Percentiles rank a stretch among this genome's conserved stretches.
phyloP scores from a whole-genome alignment of 768 basidiomycete species.

The Lentinula guzmanii region DNA sequence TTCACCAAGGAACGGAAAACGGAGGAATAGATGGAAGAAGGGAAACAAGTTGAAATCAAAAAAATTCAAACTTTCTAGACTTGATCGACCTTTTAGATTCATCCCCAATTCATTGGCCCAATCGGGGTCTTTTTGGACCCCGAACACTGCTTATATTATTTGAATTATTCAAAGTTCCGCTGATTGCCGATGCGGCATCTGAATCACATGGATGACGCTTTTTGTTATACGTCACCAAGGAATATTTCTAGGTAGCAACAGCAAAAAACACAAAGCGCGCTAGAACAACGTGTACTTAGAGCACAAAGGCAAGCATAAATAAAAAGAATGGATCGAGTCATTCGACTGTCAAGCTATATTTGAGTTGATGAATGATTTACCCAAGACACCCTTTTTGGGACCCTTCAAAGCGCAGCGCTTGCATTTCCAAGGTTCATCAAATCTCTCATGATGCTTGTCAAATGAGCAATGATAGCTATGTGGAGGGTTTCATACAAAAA shows the following conservation, averaged over 20 bases:
- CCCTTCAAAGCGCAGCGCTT: too few species aligned
- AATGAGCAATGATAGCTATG: too few species aligned
- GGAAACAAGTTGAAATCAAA: slow-evolving; percentile 12
- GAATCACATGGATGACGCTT: slow-evolving; percentile 2
- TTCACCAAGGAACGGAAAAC: slow-evolving; percentile 13
- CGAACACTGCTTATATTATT: slow-evolving; percentile 4
- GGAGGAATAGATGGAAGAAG: slow-evolving; percentile 21
- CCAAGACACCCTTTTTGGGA: too few species aligned
- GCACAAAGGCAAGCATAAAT: slow-evolving; percentile 9
- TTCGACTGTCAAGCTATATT: too few species aligned
- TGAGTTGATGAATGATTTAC: too few species aligned
- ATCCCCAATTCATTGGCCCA: slow-evolving; percentile 4
- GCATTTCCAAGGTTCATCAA: too few species aligned
- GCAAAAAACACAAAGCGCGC: too few species aligned
- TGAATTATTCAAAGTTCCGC: background rate
- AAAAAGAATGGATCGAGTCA: too few species aligned
- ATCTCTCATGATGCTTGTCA: too few species aligned
- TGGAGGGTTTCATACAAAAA: too few species aligned
- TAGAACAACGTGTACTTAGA: background rate
- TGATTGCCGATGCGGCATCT: slow-evolving; percentile 4
- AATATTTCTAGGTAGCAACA: background rate
- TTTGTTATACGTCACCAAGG: slow-evolving; percentile 7
- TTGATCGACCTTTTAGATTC: slow-evolving; percentile 2
- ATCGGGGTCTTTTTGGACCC: slow-evolving; percentile 7
- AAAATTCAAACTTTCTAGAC: background rate